Conservation (phyloP, 208 protist genomes). For the Novymonas esmeraldas region DNA sequence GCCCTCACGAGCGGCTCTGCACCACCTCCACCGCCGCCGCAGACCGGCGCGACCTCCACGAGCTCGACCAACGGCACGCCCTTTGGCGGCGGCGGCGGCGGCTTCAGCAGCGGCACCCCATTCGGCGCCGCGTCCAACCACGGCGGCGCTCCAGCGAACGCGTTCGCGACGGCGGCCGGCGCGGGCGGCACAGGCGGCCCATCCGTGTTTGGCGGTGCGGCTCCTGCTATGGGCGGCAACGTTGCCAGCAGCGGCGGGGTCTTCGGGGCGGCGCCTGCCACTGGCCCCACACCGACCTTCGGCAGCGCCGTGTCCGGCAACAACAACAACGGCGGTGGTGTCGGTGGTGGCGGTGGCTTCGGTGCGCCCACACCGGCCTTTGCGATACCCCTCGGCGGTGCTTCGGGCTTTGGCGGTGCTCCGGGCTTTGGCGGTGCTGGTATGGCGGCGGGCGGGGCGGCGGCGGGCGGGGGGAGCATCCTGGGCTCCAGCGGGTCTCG, state of each 20-base stretch:
- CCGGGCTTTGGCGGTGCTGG: too few species aligned
- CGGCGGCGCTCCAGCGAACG: slow-evolving; percentile 3
- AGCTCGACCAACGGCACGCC: too few species aligned
- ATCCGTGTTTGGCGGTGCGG: not conserved
- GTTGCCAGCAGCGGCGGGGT: not conserved
- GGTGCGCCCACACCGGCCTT: slow-evolving; percentile 21
- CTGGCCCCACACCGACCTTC: not conserved
- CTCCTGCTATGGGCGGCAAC: not conserved
- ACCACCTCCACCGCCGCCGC: not conserved
- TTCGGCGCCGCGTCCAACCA: not conserved
- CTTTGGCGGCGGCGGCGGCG: too few species aligned
- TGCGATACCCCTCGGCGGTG: slow-evolving; percentile 9
- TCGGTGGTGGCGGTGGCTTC: slow-evolving; percentile 2
- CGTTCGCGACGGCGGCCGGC: not conserved
- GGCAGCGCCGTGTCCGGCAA: not conserved
- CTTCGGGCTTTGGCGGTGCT: slow-evolving; percentile 1
- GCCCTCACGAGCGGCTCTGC: too few species aligned
- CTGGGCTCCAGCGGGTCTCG: too few species aligned
- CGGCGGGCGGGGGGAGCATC: too few species aligned
- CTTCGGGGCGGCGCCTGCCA: slow-evolving; percentile 14
- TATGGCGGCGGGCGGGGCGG: too few species aligned
- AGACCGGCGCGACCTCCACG: too few species aligned
- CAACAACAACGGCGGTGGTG: not conserved
- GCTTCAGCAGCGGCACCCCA: too few species aligned
- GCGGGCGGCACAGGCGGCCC: not conserved